phyloP scores from a whole-genome alignment of 164 flowering plant species.

The Tetrastigma voinierianum region DNA sequence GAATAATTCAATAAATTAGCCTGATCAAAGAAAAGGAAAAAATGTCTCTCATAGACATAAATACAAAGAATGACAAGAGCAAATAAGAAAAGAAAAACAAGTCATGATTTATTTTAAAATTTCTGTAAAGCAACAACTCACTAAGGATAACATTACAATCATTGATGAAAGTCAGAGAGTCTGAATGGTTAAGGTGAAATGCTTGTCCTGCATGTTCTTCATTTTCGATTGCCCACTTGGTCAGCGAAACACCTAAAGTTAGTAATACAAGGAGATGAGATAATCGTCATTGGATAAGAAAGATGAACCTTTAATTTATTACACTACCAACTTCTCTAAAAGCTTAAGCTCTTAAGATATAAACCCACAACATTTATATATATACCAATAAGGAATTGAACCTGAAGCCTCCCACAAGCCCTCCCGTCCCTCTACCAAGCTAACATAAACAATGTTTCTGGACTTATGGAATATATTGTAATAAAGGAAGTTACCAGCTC shows the following conservation, averaged over 20 bases:
- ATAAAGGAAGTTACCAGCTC: conserved; percentile 45
- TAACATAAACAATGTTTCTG: too few species aligned
- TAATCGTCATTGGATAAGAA: background rate
- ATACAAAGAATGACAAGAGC: too few species aligned
- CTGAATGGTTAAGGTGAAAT: conserved; percentile 79
- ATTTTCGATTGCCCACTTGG: conserved; percentile 98
- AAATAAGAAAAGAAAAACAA: background rate
- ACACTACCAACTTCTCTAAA: too few species aligned
- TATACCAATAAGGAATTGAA: too few species aligned
- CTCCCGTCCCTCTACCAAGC: too few species aligned
- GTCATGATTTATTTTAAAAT: background rate
- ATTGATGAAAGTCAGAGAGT: conserved; percentile 54
- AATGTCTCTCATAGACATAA: too few species aligned
- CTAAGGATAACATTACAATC: conserved; percentile 94
- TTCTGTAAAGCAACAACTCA: conserved; percentile 7
- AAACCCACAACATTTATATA: too few species aligned
- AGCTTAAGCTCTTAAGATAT: too few species aligned
- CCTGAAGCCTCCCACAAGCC: too few species aligned
- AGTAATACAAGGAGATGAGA: conserved; percentile 6
- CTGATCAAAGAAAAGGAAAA: too few species aligned
- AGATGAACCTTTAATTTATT: too few species aligned
- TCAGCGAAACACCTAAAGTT: conserved; percentile 58
- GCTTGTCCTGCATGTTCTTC: conserved; percentile 95
- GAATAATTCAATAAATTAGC: conserved; percentile 3
- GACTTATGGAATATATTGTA: background rate